Conservation (phyloP, 495 filamentous ascomycete species). For the Hamigera avellanea region DNA sequence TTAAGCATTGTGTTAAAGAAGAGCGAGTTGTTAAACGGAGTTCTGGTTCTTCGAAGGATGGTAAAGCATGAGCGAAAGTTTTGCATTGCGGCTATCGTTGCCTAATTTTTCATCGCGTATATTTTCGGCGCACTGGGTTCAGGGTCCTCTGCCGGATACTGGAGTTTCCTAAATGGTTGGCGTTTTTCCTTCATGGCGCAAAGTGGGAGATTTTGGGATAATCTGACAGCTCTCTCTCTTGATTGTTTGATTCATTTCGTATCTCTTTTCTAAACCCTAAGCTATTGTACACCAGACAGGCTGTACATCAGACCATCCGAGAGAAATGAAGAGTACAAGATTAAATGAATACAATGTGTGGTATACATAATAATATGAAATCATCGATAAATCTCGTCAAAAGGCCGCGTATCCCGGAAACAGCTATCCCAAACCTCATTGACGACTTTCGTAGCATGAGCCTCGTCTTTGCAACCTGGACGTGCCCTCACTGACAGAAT, state of each 20-base stretch:
- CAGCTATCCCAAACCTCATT: conserved; percentile 98
- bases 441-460: conserved; percentile 75
- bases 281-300: conserved; percentile 12
- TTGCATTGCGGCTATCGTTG: conserved; percentile 8
- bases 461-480: conserved; percentile 74
- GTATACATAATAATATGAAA: conserved; percentile 2
- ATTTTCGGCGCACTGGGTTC: not conserved
- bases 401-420: conserved; percentile 85
- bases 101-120: conserved; percentile 1
- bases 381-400: conserved; percentile 93
- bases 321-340: conserved; percentile 6
- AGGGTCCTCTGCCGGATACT: not conserved
- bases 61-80: conserved; percentile 16
- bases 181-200: not conserved
- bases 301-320: conserved; percentile 6
- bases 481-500: conserved; percentile 60
- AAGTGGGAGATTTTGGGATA: not conserved
- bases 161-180: not conserved
- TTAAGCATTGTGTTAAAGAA: conserved; percentile 87
- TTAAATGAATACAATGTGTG: conserved; percentile 1
- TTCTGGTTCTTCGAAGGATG: conserved; percentile 28
- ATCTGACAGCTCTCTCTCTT: not conserved
- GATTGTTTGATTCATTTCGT: not conserved
- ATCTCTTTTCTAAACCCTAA: not conserved
- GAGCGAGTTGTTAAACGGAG: conserved; percentile 45